Percentiles rank a stretch among this genome's conserved stretches.
These are phyloP conservation scores for Boletus speciosus DNA, from an alignment of 768 basidiomycete genomes.

Conservation along the genomic window DNA sequence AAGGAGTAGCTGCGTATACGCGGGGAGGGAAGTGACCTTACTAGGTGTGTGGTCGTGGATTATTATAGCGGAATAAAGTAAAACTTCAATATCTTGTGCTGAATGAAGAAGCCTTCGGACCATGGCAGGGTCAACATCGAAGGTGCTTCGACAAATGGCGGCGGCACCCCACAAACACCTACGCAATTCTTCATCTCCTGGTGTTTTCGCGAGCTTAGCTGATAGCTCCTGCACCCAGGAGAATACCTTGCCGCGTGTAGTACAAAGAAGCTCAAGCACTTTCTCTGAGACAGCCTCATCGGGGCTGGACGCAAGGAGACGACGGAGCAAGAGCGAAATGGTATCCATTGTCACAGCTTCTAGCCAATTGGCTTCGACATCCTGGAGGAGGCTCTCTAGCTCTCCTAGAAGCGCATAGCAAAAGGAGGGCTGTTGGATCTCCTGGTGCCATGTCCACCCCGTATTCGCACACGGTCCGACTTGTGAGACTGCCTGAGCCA, in stretches of 20 bases:
- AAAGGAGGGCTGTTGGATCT: constrained; percentile 34
- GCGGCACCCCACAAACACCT: constrained; percentile 35
- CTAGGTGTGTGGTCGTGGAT: constrained; percentile 26
- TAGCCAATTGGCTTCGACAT: constrained; percentile 42
- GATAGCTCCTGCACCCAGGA: constrained; percentile 38
- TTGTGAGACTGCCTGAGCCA: constrained; percentile 45
- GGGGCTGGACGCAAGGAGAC: constrained; percentile 33
- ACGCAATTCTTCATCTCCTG: constrained; percentile 15
- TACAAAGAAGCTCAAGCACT: constrained; percentile 28
- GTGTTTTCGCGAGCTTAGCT: constrained; percentile 15
- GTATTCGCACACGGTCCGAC: constrained; percentile 30
- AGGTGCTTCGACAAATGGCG: constrained; percentile 35
- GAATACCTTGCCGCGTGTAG: constrained; percentile 31
- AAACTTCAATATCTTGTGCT: constrained; percentile 20
- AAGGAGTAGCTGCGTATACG: constrained; percentile 17
- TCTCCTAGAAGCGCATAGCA: constrained; percentile 36
- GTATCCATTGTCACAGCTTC: constrained; percentile 32
- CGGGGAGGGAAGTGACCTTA: constrained; percentile 1
- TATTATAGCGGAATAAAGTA: constrained; percentile 24
- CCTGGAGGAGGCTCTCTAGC: constrained; percentile 33
- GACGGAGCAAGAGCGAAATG: constrained; percentile 33
- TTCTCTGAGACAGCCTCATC: constrained; percentile 9
- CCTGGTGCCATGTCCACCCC: constrained; percentile 38
- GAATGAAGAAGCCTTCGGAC: constrained; percentile 14
- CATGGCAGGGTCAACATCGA: constrained; percentile 23